phyloP scores from a whole-genome alignment of 768 basidiomycete species.

The Mycena epipterygia region DNA sequence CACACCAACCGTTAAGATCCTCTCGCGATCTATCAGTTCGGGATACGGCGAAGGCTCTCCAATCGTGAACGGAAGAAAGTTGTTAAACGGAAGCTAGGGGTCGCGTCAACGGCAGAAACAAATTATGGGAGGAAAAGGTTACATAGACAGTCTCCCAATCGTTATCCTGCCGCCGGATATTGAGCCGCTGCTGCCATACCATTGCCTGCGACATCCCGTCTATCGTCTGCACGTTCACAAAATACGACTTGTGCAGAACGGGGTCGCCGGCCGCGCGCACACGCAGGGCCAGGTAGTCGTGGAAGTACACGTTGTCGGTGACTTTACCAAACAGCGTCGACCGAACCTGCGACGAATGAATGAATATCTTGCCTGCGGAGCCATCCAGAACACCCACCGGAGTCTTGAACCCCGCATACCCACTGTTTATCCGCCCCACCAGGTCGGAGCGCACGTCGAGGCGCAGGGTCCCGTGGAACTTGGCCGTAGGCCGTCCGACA shows the following conservation, averaged over 20 bases:
- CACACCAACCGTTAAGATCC: conserved; percentile 86
- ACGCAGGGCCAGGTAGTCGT: conserved; percentile 85
- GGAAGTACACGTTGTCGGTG: conserved; percentile 85
- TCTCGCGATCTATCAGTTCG: conserved; percentile 81
- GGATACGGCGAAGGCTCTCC: conserved; percentile 80
- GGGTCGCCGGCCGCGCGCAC: conserved; percentile 84
- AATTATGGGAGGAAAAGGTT: conserved; percentile 44
- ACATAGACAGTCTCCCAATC: conserved; percentile 90
- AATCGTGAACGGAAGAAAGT: conserved; percentile 80
- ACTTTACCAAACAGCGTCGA: conserved; percentile 91
- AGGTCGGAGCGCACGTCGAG: conserved; percentile 77
- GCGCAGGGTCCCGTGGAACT: conserved; percentile 87
- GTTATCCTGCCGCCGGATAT: conserved; percentile 73
- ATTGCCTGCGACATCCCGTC: conserved; percentile 79
- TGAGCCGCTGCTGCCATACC: conserved; percentile 96
- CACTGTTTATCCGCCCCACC: conserved; percentile 79
- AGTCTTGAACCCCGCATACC: conserved; percentile 93
- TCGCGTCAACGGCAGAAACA: conserved; percentile 22
- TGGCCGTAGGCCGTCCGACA: conserved; percentile 65
- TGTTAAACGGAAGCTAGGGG: conserved; percentile 82
- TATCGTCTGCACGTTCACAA: conserved; percentile 93
- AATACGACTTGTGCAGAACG: conserved; percentile 86
- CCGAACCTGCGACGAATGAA: conserved; percentile 62
- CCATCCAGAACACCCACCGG: conserved; percentile 62
- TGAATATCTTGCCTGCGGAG: background rate